Base-by-base conservation (phyloP, 164 flowering plant genomes). In the Vitis amurensis region DNA sequence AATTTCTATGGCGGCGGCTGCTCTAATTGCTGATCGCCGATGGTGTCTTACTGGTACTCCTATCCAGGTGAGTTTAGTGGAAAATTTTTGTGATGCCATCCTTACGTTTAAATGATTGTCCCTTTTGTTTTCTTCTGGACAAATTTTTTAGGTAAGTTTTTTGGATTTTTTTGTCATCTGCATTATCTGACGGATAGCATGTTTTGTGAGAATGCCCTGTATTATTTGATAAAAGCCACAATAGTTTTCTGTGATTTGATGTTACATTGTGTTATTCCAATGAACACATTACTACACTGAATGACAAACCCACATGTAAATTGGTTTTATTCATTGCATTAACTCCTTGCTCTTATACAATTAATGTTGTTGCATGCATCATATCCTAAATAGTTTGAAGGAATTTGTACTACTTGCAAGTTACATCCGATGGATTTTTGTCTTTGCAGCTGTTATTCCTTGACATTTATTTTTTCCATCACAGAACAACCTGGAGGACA, bases 41-140 rank as follows among this genome's bases (percentile, higher is more conserved):
- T 95, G 99, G 99, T 95, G 98, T 80, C 97, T 95, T 60, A 93
- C 99, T 67, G 99, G 99, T 23, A 95, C 99, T 44, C 99, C 99
- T 66, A 89, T 95, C 55, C 99, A 95, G 95, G 99, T 93, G 66
- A 71, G 14, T 67, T 70, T 8, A 11, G 19, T 64, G 29, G 31
- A 12, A 69, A 56, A 55, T 69, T 49, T 9, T 3, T 3, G 1
- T 65, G 71, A 70, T 51, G 2, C 29, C 13, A 56, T 65, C 8
- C 14, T 66, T 30, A 61, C 23, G 19, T 63, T 19, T 8, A 13
- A 63, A 61, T 1, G 27, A 23, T 3, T 15, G 27, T 23, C 27
- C 27, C 27, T 23, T 23, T 23, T 23, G 27, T 23, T 15, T 14
- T 47, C 48, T 63, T 15, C 44, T 0, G 4, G 44, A 37, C 4